phyloP scores from a whole-genome alignment of 2,329 filamentous ascomycete genomes.

The Epichloe typhina region DNA sequence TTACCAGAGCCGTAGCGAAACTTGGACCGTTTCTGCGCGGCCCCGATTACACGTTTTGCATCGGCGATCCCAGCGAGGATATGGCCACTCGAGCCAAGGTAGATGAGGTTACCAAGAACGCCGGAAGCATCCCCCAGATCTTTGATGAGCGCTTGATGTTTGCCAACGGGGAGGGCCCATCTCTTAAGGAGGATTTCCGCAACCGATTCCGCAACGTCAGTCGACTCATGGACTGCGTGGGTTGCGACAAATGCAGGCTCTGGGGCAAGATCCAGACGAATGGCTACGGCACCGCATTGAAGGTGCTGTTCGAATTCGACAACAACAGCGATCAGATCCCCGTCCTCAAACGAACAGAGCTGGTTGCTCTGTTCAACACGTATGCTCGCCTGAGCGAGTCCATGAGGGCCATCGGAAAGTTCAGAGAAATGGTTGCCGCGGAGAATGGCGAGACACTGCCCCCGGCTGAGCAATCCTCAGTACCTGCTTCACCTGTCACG shows the following conservation, averaged over 20 bases:
- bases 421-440: constrained; percentile 41
- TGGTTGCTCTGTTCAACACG: constrained; percentile 91
- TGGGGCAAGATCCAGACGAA: constrained; percentile 97
- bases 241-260: constrained; percentile 94
- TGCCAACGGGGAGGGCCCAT: constrained; percentile 59
- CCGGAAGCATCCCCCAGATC: constrained; percentile 58
- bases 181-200: constrained; percentile 90
- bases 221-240: constrained; percentile 95
- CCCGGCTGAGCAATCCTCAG: not conserved
- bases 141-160: constrained; percentile 97
- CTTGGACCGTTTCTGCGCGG: constrained; percentile 63
- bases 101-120: constrained; percentile 56
- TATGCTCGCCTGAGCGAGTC: constrained; percentile 77
- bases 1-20: constrained; percentile 84
- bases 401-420: constrained; percentile 59
- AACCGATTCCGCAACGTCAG: constrained; percentile 96
- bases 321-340: constrained; percentile 51
- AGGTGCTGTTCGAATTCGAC: constrained; percentile 91
- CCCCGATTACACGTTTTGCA: constrained; percentile 75
- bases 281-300: constrained; percentile 87
- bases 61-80: constrained; percentile 71
- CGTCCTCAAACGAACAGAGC: constrained; percentile 70
- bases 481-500: constrained; percentile 1
- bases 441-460: constrained; percentile 26
- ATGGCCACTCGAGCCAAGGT: constrained; percentile 68